Evolutionary conservation across 2,329 filamentous ascomycete species (phyloP), one percentile per base, ranked within the genome.

Genomic region (Ceratocystiopsis brevicomis): DNA sequence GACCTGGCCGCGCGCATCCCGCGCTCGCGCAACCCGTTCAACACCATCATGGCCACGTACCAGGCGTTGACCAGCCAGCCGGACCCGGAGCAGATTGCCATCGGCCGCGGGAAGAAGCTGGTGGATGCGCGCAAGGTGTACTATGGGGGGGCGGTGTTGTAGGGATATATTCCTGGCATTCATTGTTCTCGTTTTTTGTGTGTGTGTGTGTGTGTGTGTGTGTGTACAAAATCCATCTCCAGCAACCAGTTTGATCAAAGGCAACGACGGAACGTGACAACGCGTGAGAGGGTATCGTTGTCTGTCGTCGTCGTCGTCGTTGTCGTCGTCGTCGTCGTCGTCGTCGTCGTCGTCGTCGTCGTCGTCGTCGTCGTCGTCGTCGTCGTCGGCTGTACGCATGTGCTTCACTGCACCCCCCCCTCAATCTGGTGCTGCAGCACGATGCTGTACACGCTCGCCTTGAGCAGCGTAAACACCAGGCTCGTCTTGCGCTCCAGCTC

Each of bases 381-480:
- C 19, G 19, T 21, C 19, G 19, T 21, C 19, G 19, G n/a, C n/a
- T n/a, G n/a, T n/a, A n/a, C n/a, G n/a, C n/a, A n/a, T n/a, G n/a
- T n/a, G n/a, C n/a, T n/a, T 19, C 55, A 56, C 48, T 65, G 62
- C 51, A 68, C 68, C 40, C 74, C 81, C 61, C 78, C 82, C 49
- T 80, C 78, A 54, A 93, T 85, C 71, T 96, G 84, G 70, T 96
- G 88, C 71, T 98, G 88, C 65, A 98, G 61, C 48, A 98, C 87
- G 65, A 98, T 98, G 57, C 83, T 93, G 65, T 98, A 98, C 50
- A 98, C 90, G 60, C 88, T 96, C 16, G 90, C 88, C 67, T 98
- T 98, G 57, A 98, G 71, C 57, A 96, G 63, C 49, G 90, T 98
- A 61, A 93, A 96, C 18, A 95, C 88, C 44, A 94, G 67, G 52